Evolutionary conservation across 1,139 yeast species (phyloP), one percentile per base, ranked within the genome.

Genomic region (Blastobotrys proliferans): DNA sequence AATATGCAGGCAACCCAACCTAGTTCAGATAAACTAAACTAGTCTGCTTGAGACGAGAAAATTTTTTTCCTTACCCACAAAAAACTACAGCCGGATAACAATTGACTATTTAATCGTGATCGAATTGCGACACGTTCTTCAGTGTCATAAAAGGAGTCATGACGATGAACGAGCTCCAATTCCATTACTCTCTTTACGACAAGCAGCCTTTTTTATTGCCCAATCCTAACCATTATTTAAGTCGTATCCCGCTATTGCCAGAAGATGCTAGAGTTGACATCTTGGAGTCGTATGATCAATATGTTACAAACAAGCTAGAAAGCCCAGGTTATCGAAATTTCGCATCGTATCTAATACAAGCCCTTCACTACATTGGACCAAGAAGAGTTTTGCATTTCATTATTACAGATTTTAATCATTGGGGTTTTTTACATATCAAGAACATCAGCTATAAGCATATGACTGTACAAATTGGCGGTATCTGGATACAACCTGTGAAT

Each of bases 291-390:
- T 44, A 44, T 27, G 20, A 19, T 26, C 36, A 40, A 14, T 44
- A 40, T 31, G 22, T 32, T 18, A 14, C 22, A n/a, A 39, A 33
- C n/a, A 30, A 36, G 10, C 24, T 16, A 25, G 4, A 30, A 10
- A n/a, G 30, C 13, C 22, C 44, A 8, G 47, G 44, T 9, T 27
- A 40, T 16, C 38, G 40, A 16, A 44, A 44, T 29, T 44, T 35
- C 18, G 35, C 25, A 1, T 41, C 33, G 3, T 44, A 36, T 24
- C 14, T 44, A 14, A 25, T 35, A 6, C 47, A 44, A 25, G 35
- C 39, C 17, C 26, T 38, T 17, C 27, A 33, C 14, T 33, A 21
- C 27, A 26, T 40, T 5, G 36, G 29, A 2, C 34, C 14, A 19
- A 29, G 33, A 17, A 29, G 22, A 21, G 14, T 34, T 13, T 22